These are phyloP conservation scores for Candida sphagnicola DNA, from an alignment of 805 yeast species.

Conservation along the genomic window DNA sequence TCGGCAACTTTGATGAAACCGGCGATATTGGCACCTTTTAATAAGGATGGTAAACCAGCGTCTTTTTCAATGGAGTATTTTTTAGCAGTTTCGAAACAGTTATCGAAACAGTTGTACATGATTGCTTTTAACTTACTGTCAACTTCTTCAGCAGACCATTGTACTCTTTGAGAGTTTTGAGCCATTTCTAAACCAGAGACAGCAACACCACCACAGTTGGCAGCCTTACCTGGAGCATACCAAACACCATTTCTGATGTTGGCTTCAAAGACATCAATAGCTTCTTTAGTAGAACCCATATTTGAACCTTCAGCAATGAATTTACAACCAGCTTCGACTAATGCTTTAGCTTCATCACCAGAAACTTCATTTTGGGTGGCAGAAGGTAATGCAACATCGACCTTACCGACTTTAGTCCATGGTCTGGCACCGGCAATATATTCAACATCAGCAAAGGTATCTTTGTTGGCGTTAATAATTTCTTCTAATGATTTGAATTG, in stretches of 20 bases:
- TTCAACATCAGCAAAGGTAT: slow-evolving; percentile 63
- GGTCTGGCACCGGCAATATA: slow-evolving; percentile 95
- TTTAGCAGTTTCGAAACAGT: slow-evolving; percentile 85
- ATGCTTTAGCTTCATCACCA: slow-evolving; percentile 94
- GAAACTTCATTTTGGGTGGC: slow-evolving; percentile 98
- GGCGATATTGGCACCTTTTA: slow-evolving; percentile 98
- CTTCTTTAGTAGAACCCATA: slow-evolving; percentile 99
- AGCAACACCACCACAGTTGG: slow-evolving; percentile 99
- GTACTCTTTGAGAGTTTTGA: slow-evolving; percentile 92
- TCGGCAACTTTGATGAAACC: slow-evolving; percentile 98
- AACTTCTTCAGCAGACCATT: slow-evolving; percentile 91
- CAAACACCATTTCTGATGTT: slow-evolving; percentile 70
- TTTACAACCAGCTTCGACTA: slow-evolving; percentile 87
- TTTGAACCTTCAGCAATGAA: slow-evolving; percentile 98
- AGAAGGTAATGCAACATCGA: slow-evolving; percentile 95
- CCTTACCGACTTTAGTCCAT: slow-evolving; percentile 88
- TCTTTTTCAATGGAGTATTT: slow-evolving; percentile 71
- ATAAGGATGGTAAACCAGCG: slow-evolving; percentile 80
- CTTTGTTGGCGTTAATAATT: slow-evolving; percentile 50
- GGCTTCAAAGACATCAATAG: slow-evolving; percentile 90
- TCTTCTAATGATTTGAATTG: slow-evolving; percentile 72
- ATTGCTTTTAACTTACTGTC: slow-evolving; percentile 86
- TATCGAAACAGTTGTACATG: slow-evolving; percentile 89
- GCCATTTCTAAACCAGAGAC: slow-evolving; percentile 99
- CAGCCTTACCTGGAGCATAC: slow-evolving; percentile 99